Percentiles rank a stretch among this genome's conserved stretches.
Evolutionary conservation across 495 filamentous ascomycete genomes (phyloP).

Genomic region (Aspergillus coremiiformis): DNA sequence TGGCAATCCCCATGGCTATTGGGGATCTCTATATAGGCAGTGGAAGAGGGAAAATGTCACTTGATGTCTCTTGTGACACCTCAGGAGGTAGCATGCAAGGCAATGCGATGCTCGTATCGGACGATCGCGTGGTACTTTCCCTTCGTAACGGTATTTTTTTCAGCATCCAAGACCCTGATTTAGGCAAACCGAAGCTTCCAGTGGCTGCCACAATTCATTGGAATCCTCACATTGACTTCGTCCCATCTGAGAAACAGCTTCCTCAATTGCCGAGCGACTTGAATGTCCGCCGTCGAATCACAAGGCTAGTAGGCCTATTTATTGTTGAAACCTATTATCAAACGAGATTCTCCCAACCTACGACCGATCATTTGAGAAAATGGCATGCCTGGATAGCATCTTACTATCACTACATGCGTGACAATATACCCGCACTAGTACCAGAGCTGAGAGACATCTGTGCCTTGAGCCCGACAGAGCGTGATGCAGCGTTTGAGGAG

Average conservation of each 20-base stretch:
- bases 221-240: constrained; percentile 17
- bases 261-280: neutral
- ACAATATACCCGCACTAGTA: neutral
- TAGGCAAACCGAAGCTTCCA: neutral
- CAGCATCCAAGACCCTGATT: neutral
- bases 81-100: neutral
- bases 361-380: neutral
- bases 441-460: neutral
- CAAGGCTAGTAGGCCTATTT: neutral
- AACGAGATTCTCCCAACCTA: neutral
- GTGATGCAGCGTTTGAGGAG: neutral
- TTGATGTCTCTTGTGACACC: neutral
- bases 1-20: constrained; percentile 4
- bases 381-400: neutral
- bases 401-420: neutral
- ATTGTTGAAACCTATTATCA: constrained; percentile 2
- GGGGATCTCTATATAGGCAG: neutral
- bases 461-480: neutral
- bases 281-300: neutral
- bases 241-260: neutral
- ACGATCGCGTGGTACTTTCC: neutral
- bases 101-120: neutral
- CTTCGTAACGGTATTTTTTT: neutral
- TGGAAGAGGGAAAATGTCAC: neutral
- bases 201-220: constrained; percentile 6